Base-by-base conservation (phyloP, 1,284 basidiomycete species). In the Ceratobasidium sp. region DNA sequence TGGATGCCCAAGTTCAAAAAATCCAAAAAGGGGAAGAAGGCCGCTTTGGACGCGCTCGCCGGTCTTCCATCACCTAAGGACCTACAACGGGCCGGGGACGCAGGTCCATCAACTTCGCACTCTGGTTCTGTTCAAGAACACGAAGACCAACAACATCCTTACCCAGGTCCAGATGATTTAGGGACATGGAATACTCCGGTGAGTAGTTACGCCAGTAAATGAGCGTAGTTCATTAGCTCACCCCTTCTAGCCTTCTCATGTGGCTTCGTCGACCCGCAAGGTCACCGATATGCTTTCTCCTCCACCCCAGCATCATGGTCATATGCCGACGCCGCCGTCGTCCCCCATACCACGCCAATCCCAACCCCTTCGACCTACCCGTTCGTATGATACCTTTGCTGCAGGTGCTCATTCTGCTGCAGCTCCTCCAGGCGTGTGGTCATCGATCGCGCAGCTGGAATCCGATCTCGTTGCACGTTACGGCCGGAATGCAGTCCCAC, bases 381-480 rank as follows among this genome's bases (percentile, higher is more conserved):
- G 48, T 29, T 64, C 62, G 14, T 47, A 64, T 31, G 62, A 47
- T n/a, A 47, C 47, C 24, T 47, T 64, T 14, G 29, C 62, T 27
- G 47, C 62, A 14, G 62, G 48, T 11, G 41, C 56, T 5, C 67
- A 72, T 17, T 48, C 67, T 17, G 45, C 41, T 11, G 56, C 54
- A 29, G 19, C 15, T 36, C 29, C 33, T 3, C 41, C 54, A 5
- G 67, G 60, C 29, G 60, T 72, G 56, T 72, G 67, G 67, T 41
- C 54, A 3, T 72, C 67, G 29, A 72, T 72, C 36, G 44, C 67
- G 22, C 67, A 72, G 17, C 67, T 72, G 6, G 67, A 72, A 47
- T 72, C 67, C 45, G 67, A 72, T 31, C 67, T 72, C 27, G 67
- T 72, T 45, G 56, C 67, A 4, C 67, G 67, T n/a, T 72, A 72